Percentiles rank a stretch among this genome's conserved stretches.
Conservation (phyloP, 2,329 filamentous ascomycete genomes). For the Chrysoporthe austroafricana region DNA sequence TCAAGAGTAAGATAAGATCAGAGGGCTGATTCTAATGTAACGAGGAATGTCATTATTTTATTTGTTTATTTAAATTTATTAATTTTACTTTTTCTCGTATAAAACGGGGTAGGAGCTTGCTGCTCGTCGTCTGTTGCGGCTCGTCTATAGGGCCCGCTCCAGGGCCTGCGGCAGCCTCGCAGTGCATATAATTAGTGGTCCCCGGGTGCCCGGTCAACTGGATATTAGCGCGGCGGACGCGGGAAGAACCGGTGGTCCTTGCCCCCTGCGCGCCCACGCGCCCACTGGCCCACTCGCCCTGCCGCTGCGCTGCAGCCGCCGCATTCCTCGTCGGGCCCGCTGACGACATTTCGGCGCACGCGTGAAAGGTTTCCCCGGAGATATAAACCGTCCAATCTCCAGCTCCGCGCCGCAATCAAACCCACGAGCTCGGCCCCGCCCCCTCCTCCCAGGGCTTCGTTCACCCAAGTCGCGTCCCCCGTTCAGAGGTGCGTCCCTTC, state of each 20-base stretch:
- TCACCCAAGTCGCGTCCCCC: background rate
- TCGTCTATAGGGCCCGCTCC: too few species aligned
- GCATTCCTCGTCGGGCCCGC: slow-evolving; percentile 5
- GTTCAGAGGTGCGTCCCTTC: background rate
- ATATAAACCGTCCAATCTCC: slow-evolving; percentile 5
- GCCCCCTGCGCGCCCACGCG: background rate
- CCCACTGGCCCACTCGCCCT: too few species aligned
- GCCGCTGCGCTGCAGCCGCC: background rate
- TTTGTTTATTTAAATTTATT: too few species aligned
- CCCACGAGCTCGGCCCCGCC: background rate
- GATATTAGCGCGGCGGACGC: background rate
- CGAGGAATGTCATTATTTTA: too few species aligned
- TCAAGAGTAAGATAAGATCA: too few species aligned
- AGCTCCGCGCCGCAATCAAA: slow-evolving; percentile 3
- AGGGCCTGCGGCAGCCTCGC: too few species aligned
- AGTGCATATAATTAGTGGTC: too few species aligned
- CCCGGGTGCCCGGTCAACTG: too few species aligned
- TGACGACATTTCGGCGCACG: background rate
- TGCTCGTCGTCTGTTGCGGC: too few species aligned
- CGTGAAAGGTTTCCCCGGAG: background rate
- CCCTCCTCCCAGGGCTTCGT: background rate
- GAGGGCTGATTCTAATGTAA: too few species aligned
- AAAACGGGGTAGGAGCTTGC: too few species aligned
- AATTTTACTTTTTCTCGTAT: too few species aligned
- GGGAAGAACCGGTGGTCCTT: slow-evolving; percentile 2